Percentiles rank a stretch among this genome's conserved stretches.
Evolutionary conservation across 2,329 filamentous ascomycete genomes (phyloP).

Genomic region (Rutstroemia sp.): DNA sequence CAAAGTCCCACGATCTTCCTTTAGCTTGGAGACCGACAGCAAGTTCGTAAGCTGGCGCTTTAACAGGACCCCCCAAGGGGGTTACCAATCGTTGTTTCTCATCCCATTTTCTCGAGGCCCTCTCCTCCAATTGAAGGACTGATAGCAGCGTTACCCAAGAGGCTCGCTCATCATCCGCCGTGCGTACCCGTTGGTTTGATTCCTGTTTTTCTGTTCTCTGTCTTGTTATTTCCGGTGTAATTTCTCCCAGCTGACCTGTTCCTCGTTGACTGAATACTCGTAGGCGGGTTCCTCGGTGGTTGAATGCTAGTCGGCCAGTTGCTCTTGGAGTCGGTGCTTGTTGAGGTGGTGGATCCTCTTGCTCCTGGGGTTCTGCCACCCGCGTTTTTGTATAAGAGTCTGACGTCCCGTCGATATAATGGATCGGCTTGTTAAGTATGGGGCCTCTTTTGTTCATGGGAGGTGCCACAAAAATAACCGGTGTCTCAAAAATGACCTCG

Average conservation of each 20-base stretch:
- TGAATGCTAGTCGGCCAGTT: no score
- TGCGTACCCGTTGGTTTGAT: slow-evolving; percentile 35
- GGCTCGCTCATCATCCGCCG: slow-evolving; percentile 48
- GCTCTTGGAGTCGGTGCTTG: no score
- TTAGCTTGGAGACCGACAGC: slow-evolving; percentile 27
- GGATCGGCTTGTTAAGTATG: slow-evolving; percentile 17
- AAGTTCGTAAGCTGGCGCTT: slow-evolving; percentile 18
- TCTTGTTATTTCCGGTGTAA: background rate
- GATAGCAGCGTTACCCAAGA: slow-evolving; percentile 47
- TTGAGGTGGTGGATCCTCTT: background rate
- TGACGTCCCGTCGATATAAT: slow-evolving; percentile 22
- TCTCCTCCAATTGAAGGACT: slow-evolving; percentile 43
- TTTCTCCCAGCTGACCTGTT: background rate
- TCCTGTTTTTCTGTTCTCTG: slow-evolving; percentile 8
- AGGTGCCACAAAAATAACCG: slow-evolving; percentile 28
- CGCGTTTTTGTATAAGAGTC: slow-evolving; percentile 21
- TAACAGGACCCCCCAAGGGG: background rate
- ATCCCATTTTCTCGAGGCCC: slow-evolving; percentile 39
- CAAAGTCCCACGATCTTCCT: slow-evolving; percentile 33
- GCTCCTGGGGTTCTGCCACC: slow-evolving; percentile 10
- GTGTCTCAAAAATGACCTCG: slow-evolving; percentile 32
- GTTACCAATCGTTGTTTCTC: background rate
- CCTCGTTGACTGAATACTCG: no score
- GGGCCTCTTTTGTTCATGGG: slow-evolving; percentile 25
- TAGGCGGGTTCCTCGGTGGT: no score